These are phyloP conservation scores for Daldinia concentrica DNA, from an alignment of 495 filamentous ascomycete species.

Conservation along the genomic window DNA sequence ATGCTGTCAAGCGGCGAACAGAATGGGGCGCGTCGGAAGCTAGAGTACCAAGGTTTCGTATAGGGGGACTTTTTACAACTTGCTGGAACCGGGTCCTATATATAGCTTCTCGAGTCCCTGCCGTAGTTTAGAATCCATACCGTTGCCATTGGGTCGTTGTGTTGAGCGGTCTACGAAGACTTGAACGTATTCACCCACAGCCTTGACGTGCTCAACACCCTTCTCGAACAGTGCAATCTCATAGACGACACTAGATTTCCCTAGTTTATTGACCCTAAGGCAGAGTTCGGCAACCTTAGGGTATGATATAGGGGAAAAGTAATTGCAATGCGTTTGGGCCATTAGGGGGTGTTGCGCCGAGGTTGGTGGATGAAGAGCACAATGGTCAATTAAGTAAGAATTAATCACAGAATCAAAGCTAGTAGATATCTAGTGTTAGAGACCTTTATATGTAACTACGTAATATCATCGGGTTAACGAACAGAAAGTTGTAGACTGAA, in stretches of 20 bases:
- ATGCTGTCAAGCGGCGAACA: slow-evolving; percentile 71
- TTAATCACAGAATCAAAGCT: slow-evolving; percentile 89
- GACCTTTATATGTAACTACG: background rate
- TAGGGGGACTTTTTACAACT: slow-evolving; percentile 36
- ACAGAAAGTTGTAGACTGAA: slow-evolving; percentile 81
- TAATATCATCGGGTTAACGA: slow-evolving; percentile 22
- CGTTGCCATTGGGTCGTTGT: slow-evolving; percentile 67
- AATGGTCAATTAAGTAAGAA: slow-evolving; percentile 83
- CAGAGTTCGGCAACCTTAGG: slow-evolving; percentile 84
- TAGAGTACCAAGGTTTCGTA: slow-evolving; percentile 45
- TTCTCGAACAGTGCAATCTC: slow-evolving; percentile 88
- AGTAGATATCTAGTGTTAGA: slow-evolving; percentile 15
- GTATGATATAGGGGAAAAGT: slow-evolving; percentile 84
- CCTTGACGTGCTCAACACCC: slow-evolving; percentile 77
- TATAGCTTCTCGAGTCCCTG: slow-evolving; percentile 61
- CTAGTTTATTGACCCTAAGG: slow-evolving; percentile 82
- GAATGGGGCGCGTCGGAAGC: slow-evolving; percentile 57
- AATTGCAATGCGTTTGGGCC: slow-evolving; percentile 83
- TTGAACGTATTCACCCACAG: slow-evolving; percentile 87
- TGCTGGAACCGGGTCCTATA: slow-evolving; percentile 30
- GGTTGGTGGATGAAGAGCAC: slow-evolving; percentile 74
- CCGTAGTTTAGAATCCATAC: slow-evolving; percentile 66
- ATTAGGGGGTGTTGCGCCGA: slow-evolving; percentile 81
- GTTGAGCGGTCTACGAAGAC: slow-evolving; percentile 84
- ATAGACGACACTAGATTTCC: slow-evolving; percentile 89